A percentile compares a stretch with the other conserved stretches of the same genome.
phyloP scores from a whole-genome alignment of 345 rosid genomes.

The Isatis tinctoria region DNA sequence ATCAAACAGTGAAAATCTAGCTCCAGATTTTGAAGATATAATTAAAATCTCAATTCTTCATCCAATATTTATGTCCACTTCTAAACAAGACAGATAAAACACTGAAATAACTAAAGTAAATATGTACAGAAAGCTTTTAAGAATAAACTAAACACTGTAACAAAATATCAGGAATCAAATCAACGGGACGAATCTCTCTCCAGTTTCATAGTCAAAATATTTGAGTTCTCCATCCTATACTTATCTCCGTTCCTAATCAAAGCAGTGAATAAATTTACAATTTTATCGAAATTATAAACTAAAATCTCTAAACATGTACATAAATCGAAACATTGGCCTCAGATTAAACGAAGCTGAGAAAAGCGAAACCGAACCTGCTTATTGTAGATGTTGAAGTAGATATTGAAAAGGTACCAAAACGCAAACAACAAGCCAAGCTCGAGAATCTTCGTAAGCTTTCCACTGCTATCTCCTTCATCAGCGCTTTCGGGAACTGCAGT shows the following conservation, averaged over 20 bases:
- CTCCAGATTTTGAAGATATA: too few species aligned
- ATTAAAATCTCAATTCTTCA: too few species aligned
- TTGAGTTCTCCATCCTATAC: background rate
- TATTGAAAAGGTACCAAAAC: constrained; percentile 86
- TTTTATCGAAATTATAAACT: too few species aligned
- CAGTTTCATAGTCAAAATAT: background rate
- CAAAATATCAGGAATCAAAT: too few species aligned
- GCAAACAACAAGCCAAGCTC: constrained; percentile 81
- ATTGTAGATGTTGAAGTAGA: constrained; percentile 99
- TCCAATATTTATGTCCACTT: too few species aligned
- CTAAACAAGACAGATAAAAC: too few species aligned
- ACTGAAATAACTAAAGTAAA: background rate
- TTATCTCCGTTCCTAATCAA: background rate
- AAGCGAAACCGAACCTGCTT: constrained; percentile 60
- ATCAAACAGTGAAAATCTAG: too few species aligned
- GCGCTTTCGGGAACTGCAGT: constrained; percentile 62
- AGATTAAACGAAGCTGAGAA: background rate
- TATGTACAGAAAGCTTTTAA: background rate
- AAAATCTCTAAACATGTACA: background rate
- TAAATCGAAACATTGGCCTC: background rate
- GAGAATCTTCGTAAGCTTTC: constrained; percentile 39
- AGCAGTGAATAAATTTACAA: background rate
- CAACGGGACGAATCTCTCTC: too few species aligned
- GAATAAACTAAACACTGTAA: background rate
- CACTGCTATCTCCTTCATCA: constrained; percentile 47